Conservation (phyloP, 1,139 yeast genomes). For the Zygosaccharomyces sapae region DNA sequence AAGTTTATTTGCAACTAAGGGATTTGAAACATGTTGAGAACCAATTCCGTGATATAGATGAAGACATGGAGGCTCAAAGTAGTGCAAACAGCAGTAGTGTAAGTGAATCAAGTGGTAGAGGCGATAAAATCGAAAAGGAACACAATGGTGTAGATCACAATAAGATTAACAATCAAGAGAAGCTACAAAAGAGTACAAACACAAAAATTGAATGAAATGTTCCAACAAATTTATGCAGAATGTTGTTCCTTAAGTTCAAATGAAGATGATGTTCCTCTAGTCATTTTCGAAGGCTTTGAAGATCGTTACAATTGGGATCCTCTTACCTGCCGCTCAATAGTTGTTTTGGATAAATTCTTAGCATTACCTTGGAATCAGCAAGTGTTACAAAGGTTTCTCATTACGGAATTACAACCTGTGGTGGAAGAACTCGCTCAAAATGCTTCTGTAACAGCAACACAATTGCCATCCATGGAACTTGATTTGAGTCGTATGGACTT, state of each 20-base stretch:
- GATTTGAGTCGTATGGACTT: constrained; percentile 10
- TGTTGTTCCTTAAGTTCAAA: constrained; percentile 4
- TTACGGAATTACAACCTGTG: constrained; percentile 11
- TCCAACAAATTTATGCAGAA: constrained; percentile 11
- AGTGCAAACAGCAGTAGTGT: constrained; percentile 1
- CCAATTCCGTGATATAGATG: constrained; percentile 2
- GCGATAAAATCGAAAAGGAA: constrained; percentile 2
- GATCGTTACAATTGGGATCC: constrained; percentile 25
- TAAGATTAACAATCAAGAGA: constrained; percentile 13
- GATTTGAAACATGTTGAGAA: constrained; percentile 4
- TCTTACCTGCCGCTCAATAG: constrained; percentile 13
- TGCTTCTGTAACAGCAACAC: constrained; percentile 13
- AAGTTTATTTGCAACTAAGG: constrained; percentile 11
- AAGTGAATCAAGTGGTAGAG: neutral
- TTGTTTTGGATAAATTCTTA: constrained; percentile 15
- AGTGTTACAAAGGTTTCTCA: constrained; percentile 15
- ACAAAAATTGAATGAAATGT: constrained; percentile 15
- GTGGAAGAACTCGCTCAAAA: constrained; percentile 11
- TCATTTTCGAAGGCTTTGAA: constrained; percentile 25
- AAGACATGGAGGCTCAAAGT: constrained; percentile 10
- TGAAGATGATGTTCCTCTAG: constrained; percentile 14
- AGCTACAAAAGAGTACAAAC: constrained; percentile 11
- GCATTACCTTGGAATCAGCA: constrained; percentile 25
- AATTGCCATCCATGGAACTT: constrained; percentile 10
- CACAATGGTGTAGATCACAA: neutral